Percentiles rank a stretch among this genome's conserved stretches.
phyloP scores from a whole-genome alignment of 495 filamentous ascomycete genomes.

The Terfezia boudieri region DNA sequence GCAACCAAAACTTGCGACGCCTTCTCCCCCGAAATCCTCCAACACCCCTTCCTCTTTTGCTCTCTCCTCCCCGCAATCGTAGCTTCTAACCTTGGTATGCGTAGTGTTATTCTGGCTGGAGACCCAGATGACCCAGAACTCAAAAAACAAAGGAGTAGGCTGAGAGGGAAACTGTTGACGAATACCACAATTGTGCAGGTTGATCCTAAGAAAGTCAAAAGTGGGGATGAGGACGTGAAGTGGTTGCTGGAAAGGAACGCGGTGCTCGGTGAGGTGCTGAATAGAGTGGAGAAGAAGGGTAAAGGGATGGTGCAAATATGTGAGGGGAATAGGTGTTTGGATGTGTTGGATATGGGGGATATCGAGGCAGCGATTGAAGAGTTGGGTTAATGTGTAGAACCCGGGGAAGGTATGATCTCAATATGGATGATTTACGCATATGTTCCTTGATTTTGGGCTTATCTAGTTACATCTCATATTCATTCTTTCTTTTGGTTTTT shows the following conservation, averaged over 20 bases:
- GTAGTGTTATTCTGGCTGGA: constrained; percentile 23
- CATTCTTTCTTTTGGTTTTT: too few relatives aligned
- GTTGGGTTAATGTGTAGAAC: constrained; percentile 4
- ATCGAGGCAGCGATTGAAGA: constrained; percentile 17
- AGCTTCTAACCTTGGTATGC: constrained; percentile 38
- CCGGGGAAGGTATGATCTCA: too few relatives aligned
- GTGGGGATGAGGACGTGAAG: constrained; percentile 23
- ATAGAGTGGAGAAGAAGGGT: constrained; percentile 1
- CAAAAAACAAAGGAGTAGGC: constrained; percentile 16
- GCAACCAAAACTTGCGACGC: constrained; percentile 56
- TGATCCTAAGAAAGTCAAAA: constrained; percentile 23
- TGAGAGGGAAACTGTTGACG: constrained; percentile 17
- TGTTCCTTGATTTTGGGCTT: too few relatives aligned
- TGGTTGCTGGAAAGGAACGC: constrained; percentile 16
- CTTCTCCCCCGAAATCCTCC: constrained; percentile 73
- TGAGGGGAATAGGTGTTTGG: constrained; percentile 16
- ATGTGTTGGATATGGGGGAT: constrained; percentile 18
- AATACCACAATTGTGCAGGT: constrained; percentile 21
- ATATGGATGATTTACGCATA: too few relatives aligned
- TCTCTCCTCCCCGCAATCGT: constrained; percentile 58
- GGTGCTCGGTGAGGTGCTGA: constrained; percentile 2
- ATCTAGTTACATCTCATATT: too few relatives aligned
- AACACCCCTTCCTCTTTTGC: constrained; percentile 76
- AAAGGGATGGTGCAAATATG: constrained; percentile 17
- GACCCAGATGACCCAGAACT: constrained; percentile 23